Base-by-base conservation (phyloP, 2,329 filamentous ascomycete species). In the Cryphonectria japonica region DNA sequence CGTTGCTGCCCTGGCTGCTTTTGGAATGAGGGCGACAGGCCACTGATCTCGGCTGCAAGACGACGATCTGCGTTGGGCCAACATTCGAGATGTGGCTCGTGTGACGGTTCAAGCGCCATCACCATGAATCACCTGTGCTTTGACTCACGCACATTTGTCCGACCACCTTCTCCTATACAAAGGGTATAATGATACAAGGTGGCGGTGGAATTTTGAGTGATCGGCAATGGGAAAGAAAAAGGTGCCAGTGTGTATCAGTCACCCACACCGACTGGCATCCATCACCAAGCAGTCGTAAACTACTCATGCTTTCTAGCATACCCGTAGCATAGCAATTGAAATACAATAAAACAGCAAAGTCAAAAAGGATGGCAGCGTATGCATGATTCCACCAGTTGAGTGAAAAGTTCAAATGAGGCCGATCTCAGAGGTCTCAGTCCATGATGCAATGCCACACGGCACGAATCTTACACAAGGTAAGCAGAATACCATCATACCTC, bases 311-410 rank as follows among this genome's bases (percentile, higher is more conserved):
- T 50, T 14, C 54, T 14, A 34, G 54, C 54, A 59, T 32, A 13
- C 11, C 54, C 14, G 7, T 59, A 59, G 54, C 54, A 59, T 59
- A 59, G 54, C 54, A 34, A 32, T 59, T 59, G 54, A 34, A 59
- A 32, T 34, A 59, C 54, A 59, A 59, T 16, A 34, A 32, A 14
- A 3, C 16, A 32, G 7, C 54, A 59, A 8, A 1, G 6, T 34
- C 29, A 3, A 34, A 59, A 7, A 32, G 54, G 26, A 34, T 29
- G 54, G 54, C 54, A 59, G 54, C 14, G 16, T 32, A 34, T 29
- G 54, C 14, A 16, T 29, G 34, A 19, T 32, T 14, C 2, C 54
- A 59, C 32, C 26, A 59, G 8, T 16, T 32, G 54, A 32, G 54
- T 57, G 26, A 26, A 57, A 16, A 2, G 26, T 57, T 22, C 6